phyloP scores from a whole-genome alignment of 2,329 filamentous ascomycete species.

The Zalaria sp. region DNA sequence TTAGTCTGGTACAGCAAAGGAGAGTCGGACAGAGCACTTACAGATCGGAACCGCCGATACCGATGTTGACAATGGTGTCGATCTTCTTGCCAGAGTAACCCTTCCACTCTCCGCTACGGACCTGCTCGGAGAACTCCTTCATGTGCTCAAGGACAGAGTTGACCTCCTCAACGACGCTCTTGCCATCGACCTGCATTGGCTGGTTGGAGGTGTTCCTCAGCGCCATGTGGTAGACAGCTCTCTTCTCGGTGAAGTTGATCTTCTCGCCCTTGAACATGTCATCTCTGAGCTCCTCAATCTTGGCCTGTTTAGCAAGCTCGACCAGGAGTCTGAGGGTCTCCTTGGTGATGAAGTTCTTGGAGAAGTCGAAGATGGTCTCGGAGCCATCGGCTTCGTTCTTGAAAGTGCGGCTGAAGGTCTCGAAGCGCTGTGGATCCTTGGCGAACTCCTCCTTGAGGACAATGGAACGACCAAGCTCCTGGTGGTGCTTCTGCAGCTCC shows the following conservation, averaged over 20 bases:
- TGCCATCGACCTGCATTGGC: conserved; percentile 70
- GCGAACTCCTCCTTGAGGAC: conserved; percentile 83
- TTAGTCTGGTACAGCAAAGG: conserved; percentile 5
- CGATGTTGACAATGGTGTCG: conserved; percentile 90
- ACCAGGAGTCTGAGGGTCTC: conserved; percentile 79
- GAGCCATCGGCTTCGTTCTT: conserved; percentile 60
- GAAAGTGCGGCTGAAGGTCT: conserved; percentile 81
- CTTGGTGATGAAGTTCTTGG: conserved; percentile 94
- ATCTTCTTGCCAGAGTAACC: conserved; percentile 96
- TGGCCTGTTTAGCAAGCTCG: conserved; percentile 82
- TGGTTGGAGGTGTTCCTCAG: conserved; percentile 80
- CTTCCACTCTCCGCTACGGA: conserved; percentile 91
- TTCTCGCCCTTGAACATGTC: conserved; percentile 95
- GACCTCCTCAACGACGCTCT: conserved; percentile 89
- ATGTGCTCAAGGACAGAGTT: conserved; percentile 89
- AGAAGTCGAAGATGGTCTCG: conserved; percentile 95
- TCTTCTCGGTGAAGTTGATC: conserved; percentile 98
- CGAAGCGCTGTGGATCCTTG: conserved; percentile 73
- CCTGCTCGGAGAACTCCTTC: conserved; percentile 94
- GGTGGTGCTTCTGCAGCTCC: conserved; percentile 77
- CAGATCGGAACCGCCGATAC: conserved; percentile 97
- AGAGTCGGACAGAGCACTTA: conserved; percentile 36
- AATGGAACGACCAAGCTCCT: conserved; percentile 69
- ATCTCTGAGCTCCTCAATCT: conserved; percentile 85
- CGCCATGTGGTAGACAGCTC: conserved; percentile 90